Evolutionary conservation across 1,284 basidiomycete genomes (phyloP).

Genomic region (Albatrellus sp.): DNA sequence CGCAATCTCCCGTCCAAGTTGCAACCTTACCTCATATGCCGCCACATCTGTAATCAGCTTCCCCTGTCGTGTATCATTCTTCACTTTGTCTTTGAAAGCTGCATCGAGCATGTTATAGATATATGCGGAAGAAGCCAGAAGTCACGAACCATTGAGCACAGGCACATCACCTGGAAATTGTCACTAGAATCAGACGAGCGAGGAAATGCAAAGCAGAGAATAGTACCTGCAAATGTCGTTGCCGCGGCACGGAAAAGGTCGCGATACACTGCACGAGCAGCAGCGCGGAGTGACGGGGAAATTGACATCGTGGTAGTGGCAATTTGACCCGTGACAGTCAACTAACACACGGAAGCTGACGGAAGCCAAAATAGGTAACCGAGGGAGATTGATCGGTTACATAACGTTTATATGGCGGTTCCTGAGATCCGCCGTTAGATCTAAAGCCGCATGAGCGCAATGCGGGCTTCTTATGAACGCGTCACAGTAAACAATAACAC

Average conservation of each 20-base stretch:
- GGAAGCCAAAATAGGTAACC: not conserved
- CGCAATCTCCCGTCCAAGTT: constrained; percentile 51
- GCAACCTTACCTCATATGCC: constrained; percentile 39
- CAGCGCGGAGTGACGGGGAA: constrained; percentile 20
- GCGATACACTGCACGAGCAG: constrained; percentile 63
- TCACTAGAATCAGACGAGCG: not conserved
- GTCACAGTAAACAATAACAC: not conserved
- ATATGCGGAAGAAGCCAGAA: not conserved
- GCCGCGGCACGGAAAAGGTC: constrained; percentile 52
- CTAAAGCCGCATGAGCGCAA: constrained; percentile 6
- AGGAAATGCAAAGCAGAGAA: not conserved
- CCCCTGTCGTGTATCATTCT: constrained; percentile 34
- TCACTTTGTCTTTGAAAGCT: constrained; percentile 64
- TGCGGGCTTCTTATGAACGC: not conserved
- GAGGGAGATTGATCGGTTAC: not conserved
- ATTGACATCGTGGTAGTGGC: constrained; percentile 14
- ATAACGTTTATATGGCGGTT: not conserved
- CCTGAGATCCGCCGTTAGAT: constrained; percentile 13
- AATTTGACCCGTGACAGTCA: not conserved
- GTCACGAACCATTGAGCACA: constrained; percentile 34
- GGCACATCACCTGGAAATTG: constrained; percentile 35
- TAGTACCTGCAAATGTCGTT: constrained; percentile 48
- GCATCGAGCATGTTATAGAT: constrained; percentile 4
- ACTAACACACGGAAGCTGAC: too few species aligned
- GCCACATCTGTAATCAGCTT: constrained; percentile 28